These are phyloP conservation scores for Diaporthe ilicicola DNA, from an alignment of 2,329 filamentous ascomycete genomes.

Conservation along the genomic window DNA sequence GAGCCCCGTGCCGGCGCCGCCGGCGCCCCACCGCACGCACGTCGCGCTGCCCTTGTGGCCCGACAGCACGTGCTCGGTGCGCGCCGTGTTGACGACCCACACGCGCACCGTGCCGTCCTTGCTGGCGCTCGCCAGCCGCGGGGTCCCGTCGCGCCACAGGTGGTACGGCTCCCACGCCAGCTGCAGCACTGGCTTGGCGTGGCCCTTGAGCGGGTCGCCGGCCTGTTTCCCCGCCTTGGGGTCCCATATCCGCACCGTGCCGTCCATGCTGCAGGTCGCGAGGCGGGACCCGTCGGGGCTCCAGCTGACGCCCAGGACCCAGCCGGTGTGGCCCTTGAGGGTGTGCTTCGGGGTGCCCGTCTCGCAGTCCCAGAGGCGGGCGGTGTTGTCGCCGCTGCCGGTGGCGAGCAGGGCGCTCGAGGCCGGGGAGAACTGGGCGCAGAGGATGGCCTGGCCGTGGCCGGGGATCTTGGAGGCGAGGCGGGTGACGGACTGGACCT, in stretches of 20 bases:
- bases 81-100: conserved; percentile 83
- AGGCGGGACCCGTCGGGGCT: conserved; percentile 83
- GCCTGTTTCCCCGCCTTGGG: conserved; percentile 79
- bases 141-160: conserved; percentile 75
- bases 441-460: conserved; percentile 90
- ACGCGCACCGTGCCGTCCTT: conserved; percentile 90
- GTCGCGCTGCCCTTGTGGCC: conserved; percentile 91
- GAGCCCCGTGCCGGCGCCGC: conserved; percentile 70
- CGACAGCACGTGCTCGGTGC: conserved; percentile 82
- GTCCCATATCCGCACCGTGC: conserved; percentile 89
- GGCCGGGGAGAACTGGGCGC: conserved; percentile 84
- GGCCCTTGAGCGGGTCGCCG: conserved; percentile 80
- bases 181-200: conserved; percentile 88
- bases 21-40: conserved; percentile 85
- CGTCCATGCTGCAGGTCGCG: conserved; percentile 93
- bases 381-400: conserved; percentile 90
- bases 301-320: conserved; percentile 89
- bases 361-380: conserved; percentile 93
- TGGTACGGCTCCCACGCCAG: conserved; percentile 96
- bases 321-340: conserved; percentile 85
- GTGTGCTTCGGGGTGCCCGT: conserved; percentile 90
- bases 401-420: conserved; percentile 82
- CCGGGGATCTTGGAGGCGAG: conserved; percentile 89
- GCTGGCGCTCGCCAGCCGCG: conserved; percentile 83
- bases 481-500: conserved; percentile 89